Evolutionary conservation across 108 stramenopile genomes (phyloP).

Genomic region (Asterionellopsis glacialis): DNA sequence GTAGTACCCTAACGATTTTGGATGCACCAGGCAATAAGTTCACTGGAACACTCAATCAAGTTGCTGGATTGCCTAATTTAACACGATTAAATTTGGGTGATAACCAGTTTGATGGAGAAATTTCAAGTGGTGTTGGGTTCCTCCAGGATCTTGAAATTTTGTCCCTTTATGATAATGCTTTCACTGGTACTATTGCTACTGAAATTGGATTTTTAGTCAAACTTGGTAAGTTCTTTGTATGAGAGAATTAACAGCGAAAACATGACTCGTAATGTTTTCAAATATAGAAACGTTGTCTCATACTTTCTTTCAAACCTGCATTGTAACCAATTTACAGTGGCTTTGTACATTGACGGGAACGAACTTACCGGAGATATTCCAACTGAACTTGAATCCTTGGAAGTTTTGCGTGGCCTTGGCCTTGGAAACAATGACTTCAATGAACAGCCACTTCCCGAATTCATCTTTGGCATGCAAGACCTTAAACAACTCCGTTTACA

Average conservation of each 20-base stretch:
- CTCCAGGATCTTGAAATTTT: conserved; percentile 17
- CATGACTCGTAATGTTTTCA: too few species aligned
- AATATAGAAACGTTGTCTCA: not conserved
- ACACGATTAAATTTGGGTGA: too few species aligned
- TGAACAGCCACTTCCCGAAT: conserved; percentile 19
- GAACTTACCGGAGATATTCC: conserved; percentile 51
- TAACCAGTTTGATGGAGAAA: conserved; percentile 1
- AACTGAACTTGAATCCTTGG: conserved; percentile 23
- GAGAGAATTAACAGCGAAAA: conserved; percentile 1
- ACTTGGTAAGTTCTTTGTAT: conserved; percentile 2
- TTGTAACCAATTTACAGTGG: not conserved
- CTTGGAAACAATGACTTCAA: conserved; percentile 19
- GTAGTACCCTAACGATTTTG: not conserved
- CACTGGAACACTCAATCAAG: not conserved
- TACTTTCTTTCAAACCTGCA: too few species aligned
- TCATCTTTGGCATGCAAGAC: conserved; percentile 15
- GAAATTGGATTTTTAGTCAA: not conserved
- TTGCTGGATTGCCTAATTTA: too few species aligned
- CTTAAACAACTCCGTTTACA: conserved; percentile 25
- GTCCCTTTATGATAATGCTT: conserved; percentile 18
- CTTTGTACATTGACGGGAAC: conserved; percentile 27
- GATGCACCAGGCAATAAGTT: not conserved
- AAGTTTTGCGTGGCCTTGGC: not conserved
- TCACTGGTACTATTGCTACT: conserved; percentile 25
- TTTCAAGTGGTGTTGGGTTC: not conserved